phyloP scores from a whole-genome alignment of 2,329 filamentous ascomycete species.

The Basipetospora chlamydospora region DNA sequence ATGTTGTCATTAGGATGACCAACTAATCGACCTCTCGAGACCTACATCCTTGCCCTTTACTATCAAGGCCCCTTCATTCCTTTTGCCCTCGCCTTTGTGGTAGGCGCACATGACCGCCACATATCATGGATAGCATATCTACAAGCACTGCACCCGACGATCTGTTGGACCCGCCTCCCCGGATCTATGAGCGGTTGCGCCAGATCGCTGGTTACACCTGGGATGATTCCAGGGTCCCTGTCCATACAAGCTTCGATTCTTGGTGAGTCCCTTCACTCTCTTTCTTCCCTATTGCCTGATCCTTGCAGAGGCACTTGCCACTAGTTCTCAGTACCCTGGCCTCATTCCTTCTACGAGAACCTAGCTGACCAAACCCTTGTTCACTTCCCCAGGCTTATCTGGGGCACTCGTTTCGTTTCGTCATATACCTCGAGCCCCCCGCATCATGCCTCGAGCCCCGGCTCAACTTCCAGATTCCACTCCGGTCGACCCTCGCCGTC shows the following conservation, averaged over 20 bases:
- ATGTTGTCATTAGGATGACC: no score
- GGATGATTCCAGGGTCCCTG: constrained; percentile 48
- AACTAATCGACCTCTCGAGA: no score
- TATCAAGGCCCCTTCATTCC: no score
- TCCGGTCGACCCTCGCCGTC: constrained; percentile 28
- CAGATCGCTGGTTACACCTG: constrained; percentile 63
- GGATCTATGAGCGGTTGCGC: constrained; percentile 57
- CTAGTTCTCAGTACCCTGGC: background rate
- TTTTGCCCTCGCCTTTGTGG: background rate
- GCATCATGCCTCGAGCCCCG: constrained; percentile 28
- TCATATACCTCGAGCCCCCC: constrained; percentile 31
- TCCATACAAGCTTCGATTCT: constrained; percentile 69
- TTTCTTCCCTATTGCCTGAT: background rate
- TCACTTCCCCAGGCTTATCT: constrained; percentile 41
- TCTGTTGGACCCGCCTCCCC: constrained; percentile 46
- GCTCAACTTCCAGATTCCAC: constrained; percentile 25
- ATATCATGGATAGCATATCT: constrained; percentile 35
- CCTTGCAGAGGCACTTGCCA: no score
- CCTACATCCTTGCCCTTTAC: no score
- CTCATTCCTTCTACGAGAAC: no score
- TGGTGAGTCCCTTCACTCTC: constrained; percentile 38
- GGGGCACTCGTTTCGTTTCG: constrained; percentile 45
- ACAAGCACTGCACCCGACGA: constrained; percentile 40
- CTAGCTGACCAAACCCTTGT: no score
- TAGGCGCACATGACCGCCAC: constrained; percentile 11